Percentiles rank a stretch among this genome's conserved stretches.
Evolutionary conservation across 2,329 filamentous ascomycete species (phyloP).

Genomic region (Penicillium sp.): DNA sequence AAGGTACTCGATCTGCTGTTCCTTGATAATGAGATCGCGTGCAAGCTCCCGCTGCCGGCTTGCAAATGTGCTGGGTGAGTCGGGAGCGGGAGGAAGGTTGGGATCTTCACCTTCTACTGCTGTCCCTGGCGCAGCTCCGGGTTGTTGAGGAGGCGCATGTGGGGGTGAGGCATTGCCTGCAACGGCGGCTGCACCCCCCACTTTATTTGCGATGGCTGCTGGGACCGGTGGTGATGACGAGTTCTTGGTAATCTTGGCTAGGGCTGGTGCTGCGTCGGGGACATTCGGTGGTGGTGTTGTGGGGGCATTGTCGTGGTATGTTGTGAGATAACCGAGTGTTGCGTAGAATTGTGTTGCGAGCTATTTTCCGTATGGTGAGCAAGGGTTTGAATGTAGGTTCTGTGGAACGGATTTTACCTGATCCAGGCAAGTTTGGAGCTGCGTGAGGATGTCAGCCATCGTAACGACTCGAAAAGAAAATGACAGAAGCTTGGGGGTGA

Average conservation of each 20-base stretch:
- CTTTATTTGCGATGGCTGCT: constrained; percentile 26
- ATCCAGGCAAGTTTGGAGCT: constrained; percentile 53
- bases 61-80: constrained; percentile 44
- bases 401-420: constrained; percentile 36
- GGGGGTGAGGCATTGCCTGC: constrained; percentile 22
- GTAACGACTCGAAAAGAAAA: background rate
- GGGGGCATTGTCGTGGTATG: constrained; percentile 47
- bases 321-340: constrained; percentile 50
- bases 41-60: constrained; percentile 49
- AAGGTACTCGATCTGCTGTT: constrained; percentile 53
- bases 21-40: constrained; percentile 51
- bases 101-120: constrained; percentile 28
- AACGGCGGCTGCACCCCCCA: constrained; percentile 15
- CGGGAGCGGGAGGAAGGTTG: constrained; percentile 39
- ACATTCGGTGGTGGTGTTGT: constrained; percentile 35
- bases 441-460: constrained; percentile 52
- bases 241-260: constrained; percentile 46
- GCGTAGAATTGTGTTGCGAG: constrained; percentile 54
- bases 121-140: constrained; percentile 14
- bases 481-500: background rate
- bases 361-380: constrained; percentile 25
- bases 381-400: background rate
- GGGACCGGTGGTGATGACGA: constrained; percentile 37
- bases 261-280: constrained; percentile 36
- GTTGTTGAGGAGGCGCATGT: constrained; percentile 25